Evolutionary conservation across 441 rosid species (phyloP).

Genomic region (Erodium moschatum): DNA sequence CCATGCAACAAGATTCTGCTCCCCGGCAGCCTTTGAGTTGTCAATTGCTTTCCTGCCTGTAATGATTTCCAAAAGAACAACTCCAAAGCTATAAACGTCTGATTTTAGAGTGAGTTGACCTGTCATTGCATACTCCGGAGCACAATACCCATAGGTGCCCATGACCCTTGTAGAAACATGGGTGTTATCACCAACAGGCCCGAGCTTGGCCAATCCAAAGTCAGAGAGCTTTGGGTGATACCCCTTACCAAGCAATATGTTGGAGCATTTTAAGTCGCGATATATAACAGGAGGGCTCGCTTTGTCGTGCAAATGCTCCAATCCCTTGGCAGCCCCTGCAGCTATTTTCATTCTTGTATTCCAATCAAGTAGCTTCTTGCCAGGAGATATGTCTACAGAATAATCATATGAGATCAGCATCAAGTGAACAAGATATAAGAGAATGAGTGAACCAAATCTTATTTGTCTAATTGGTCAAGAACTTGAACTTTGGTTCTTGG

Average conservation of each 20-base stretch:
- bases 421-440: too few relatives aligned
- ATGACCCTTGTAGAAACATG: conserved; percentile 92
- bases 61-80: conserved; percentile 86
- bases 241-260: conserved; percentile 75
- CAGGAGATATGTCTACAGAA: conserved; percentile 56
- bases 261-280: conserved; percentile 84
- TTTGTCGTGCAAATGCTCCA: conserved; percentile 79
- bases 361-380: conserved; percentile 75
- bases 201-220: conserved; percentile 90
- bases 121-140: conserved; percentile 70
- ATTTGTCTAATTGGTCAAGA: too few relatives aligned
- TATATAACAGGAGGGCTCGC: conserved; percentile 89
- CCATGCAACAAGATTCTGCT: conserved; percentile 89
- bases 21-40: conserved; percentile 55
- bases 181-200: conserved; percentile 92
- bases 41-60: conserved; percentile 92
- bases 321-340: conserved; percentile 92
- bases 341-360: conserved; percentile 87
- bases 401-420: neutral
- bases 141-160: conserved; percentile 90
- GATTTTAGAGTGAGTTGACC: conserved; percentile 93
- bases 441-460: too few relatives aligned
- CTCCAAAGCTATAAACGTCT: conserved; percentile 92
- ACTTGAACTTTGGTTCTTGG: too few relatives aligned
- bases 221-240: conserved; percentile 85